Evolutionary conservation across 177 flowering plant species (phyloP).

Genomic region (Vitis hybrid): DNA sequence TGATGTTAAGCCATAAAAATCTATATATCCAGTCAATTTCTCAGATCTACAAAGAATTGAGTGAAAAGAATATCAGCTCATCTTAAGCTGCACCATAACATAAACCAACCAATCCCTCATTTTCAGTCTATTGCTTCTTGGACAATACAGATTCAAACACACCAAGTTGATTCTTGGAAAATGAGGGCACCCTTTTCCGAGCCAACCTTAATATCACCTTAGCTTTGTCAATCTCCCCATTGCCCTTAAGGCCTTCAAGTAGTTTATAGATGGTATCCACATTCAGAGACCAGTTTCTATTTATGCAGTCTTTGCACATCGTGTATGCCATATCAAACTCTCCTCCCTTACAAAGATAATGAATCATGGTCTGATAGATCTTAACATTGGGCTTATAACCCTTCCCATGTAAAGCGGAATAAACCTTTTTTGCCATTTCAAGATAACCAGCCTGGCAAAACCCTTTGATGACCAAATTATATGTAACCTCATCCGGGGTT

Average conservation of each 20-base stretch:
- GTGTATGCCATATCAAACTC: conserved; percentile 59
- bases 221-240: conserved; percentile 40
- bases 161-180: conserved; percentile 32
- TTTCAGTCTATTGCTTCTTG: conserved; percentile 3
- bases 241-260: conserved; percentile 51
- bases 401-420: conserved; percentile 42
- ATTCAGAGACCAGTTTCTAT: conserved; percentile 55
- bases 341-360: conserved; percentile 60
- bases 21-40: conserved; percentile 3
- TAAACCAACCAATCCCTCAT: neutral
- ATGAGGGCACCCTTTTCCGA: conserved; percentile 54
- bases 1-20: neutral
- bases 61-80: conserved; percentile 12
- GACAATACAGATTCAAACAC: conserved; percentile 31
- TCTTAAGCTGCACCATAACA: neutral
- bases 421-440: conserved; percentile 69
- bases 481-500: conserved; percentile 68
- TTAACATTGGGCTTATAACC: conserved; percentile 55
- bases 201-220: conserved; percentile 40
- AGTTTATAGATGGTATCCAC: conserved; percentile 46
- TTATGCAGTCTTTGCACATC: conserved; percentile 61
- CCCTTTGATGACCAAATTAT: conserved; percentile 77
- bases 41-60: conserved; percentile 2
- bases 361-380: conserved; percentile 81
- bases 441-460: conserved; percentile 50